These are phyloP conservation scores for Aspergillus texensis DNA, from an alignment of 2,329 filamentous ascomycete genomes.

Conservation along the genomic window DNA sequence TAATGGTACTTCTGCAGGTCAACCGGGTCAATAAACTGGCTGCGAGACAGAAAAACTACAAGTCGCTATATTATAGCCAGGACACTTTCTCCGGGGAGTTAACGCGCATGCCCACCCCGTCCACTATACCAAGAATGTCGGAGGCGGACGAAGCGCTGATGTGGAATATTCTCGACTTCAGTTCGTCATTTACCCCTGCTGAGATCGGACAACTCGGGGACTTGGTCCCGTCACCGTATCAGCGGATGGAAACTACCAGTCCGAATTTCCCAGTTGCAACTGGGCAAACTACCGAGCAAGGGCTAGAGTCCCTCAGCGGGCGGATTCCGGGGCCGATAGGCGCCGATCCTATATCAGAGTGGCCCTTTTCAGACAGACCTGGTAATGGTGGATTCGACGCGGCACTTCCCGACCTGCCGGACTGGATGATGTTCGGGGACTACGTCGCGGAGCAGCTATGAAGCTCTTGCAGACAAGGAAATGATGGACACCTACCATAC, in stretches of 20 bases:
- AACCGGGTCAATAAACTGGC: slow-evolving; percentile 25
- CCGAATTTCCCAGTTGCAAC: background rate
- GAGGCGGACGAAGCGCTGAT: slow-evolving; percentile 26
- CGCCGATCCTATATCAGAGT: slow-evolving; percentile 16
- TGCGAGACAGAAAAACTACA: slow-evolving; percentile 26
- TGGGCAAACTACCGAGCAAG: background rate
- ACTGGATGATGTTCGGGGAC: slow-evolving; percentile 29
- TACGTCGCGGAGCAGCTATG: slow-evolving; percentile 27
- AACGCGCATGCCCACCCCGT: slow-evolving; percentile 28
- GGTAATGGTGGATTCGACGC: slow-evolving; percentile 11
- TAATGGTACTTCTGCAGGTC: slow-evolving; percentile 13
- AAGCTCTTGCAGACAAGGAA: background rate
- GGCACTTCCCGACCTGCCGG: slow-evolving; percentile 25
- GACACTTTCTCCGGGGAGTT: slow-evolving; percentile 27
- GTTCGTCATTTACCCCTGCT: slow-evolving; percentile 15
- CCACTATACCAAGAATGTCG: slow-evolving; percentile 30
- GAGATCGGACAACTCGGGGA: slow-evolving; percentile 3
- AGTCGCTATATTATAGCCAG: slow-evolving; percentile 29
- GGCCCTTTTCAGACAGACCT: slow-evolving; percentile 19
- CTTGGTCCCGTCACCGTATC: background rate
- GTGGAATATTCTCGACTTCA: slow-evolving; percentile 31
- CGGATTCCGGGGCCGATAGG: background rate
- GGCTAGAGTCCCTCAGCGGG: background rate
- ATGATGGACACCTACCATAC: background rate
- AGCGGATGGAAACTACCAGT: background rate